Conservation (phyloP, 1,284 basidiomycete species). For the Leccinum subrobustum region DNA sequence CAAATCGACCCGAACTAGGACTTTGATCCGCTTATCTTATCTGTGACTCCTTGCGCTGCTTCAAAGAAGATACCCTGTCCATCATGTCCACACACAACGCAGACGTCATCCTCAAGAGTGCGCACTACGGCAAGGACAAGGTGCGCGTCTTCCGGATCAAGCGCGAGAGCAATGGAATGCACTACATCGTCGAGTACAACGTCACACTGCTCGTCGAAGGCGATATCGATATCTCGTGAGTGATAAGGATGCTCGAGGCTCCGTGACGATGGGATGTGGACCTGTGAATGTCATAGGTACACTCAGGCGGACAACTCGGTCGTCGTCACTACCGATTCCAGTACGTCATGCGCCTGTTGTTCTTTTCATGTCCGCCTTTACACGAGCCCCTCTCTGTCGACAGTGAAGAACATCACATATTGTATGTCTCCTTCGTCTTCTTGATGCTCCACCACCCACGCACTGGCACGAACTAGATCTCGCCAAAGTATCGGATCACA, state of each 20-base stretch:
- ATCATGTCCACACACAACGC: slow-evolving; percentile 15
- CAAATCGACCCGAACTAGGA: not conserved
- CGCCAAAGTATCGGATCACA: slow-evolving; percentile 84
- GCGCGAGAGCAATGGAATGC: slow-evolving; percentile 59
- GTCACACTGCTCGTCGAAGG: slow-evolving; percentile 81
- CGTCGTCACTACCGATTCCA: slow-evolving; percentile 86
- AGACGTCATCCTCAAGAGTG: slow-evolving; percentile 39
- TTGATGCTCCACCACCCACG: not conserved
- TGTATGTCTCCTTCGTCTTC: slow-evolving; percentile 45
- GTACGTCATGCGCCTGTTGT: slow-evolving; percentile 43
- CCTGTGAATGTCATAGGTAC: slow-evolving; percentile 47
- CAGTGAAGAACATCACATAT: slow-evolving; percentile 93
- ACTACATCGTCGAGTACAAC: slow-evolving; percentile 79
- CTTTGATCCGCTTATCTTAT: not conserved
- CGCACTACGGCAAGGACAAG: slow-evolving; percentile 85
- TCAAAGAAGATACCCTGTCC: not conserved
- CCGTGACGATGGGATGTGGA: not conserved
- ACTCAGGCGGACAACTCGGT: slow-evolving; percentile 83
- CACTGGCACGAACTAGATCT: slow-evolving; percentile 52
- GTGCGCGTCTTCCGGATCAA: slow-evolving; percentile 84
- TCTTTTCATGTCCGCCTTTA: not conserved
- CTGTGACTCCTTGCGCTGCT: not conserved
- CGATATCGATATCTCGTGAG: slow-evolving; percentile 67
- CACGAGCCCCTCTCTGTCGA: not conserved
- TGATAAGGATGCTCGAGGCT: not conserved